These are phyloP conservation scores for Plasmodium yoelii DNA, from an alignment of 169 alveolate genomes.

Conservation along the genomic window DNA sequence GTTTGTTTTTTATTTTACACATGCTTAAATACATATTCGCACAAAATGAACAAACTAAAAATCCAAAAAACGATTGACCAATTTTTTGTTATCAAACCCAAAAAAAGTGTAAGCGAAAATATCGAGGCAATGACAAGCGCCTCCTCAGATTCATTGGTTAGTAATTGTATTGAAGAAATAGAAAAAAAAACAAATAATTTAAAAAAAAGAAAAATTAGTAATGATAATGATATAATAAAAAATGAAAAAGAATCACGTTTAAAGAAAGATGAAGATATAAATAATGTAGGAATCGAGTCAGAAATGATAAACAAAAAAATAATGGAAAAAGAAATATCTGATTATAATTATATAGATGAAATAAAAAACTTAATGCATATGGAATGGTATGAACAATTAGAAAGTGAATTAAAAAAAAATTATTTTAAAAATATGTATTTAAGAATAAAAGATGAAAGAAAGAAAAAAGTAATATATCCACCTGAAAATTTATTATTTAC, in stretches of 20 bases:
- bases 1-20: too few species aligned
- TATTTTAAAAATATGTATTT: slow-evolving; percentile 85
- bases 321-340: neutral
- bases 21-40: too few species aligned
- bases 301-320: slow-evolving; percentile 2
- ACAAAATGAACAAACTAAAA: slow-evolving; percentile 38
- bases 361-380: slow-evolving; percentile 74
- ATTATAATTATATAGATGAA: slow-evolving; percentile 36
- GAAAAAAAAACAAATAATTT: slow-evolving; percentile 14
- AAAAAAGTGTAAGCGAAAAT: slow-evolving; percentile 17
- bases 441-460: slow-evolving; percentile 83
- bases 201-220: slow-evolving; percentile 32
- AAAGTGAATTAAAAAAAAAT: slow-evolving; percentile 82
- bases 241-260: neutral
- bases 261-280: neutral
- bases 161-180: slow-evolving; percentile 15
- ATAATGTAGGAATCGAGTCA: neutral
- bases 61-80: slow-evolving; percentile 62
- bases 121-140: slow-evolving; percentile 1
- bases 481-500: slow-evolving; percentile 89
- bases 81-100: slow-evolving; percentile 48
- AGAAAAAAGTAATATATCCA: slow-evolving; percentile 86
- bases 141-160: slow-evolving; percentile 6
- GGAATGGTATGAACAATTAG: slow-evolving; percentile 82
- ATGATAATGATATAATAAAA: slow-evolving; percentile 1